These are phyloP conservation scores for Kwoniella pini DNA, from an alignment of 768 basidiomycete species.

Conservation along the genomic window DNA sequence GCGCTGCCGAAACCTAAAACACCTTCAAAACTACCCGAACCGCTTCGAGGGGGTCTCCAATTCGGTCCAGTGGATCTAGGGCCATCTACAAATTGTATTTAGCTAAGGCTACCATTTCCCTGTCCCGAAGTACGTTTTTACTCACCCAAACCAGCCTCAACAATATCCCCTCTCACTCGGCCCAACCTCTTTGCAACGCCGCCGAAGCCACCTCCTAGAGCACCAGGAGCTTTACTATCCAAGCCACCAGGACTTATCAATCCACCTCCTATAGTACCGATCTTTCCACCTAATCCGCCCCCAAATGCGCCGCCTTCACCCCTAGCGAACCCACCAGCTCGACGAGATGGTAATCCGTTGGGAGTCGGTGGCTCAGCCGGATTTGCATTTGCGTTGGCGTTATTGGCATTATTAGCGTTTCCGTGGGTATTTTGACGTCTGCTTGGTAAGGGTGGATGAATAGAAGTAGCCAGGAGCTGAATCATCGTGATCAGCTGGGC, in stretches of 20 bases:
- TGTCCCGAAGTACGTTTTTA: not conserved
- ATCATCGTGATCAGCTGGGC: not conserved
- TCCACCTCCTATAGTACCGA: constrained; percentile 37
- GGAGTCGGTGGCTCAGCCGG: constrained; percentile 19
- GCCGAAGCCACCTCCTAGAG: constrained; percentile 44
- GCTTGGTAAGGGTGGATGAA: constrained; percentile 85
- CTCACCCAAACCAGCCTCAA: constrained; percentile 29
- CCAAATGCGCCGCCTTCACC: constrained; percentile 52
- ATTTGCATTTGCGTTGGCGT: not conserved
- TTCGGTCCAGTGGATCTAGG: constrained; percentile 16
- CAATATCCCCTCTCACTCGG: constrained; percentile 30
- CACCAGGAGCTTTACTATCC: constrained; percentile 34
- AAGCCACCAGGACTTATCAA: constrained; percentile 19
- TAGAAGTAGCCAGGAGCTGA: constrained; percentile 75
- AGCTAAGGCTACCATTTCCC: not conserved
- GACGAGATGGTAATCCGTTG: constrained; percentile 25
- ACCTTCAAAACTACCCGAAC: constrained; percentile 51
- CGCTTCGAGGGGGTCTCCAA: constrained; percentile 43
- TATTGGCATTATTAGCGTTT: constrained; percentile 3
- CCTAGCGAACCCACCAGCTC: constrained; percentile 48
- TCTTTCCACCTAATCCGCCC: constrained; percentile 30
- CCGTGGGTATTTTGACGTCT: constrained; percentile 59
- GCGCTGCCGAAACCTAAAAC: constrained; percentile 50
- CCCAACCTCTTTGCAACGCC: constrained; percentile 38
- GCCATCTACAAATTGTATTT: not conserved